phyloP scores from a whole-genome alignment of 2,329 filamentous ascomycete genomes.

The Escovopsis sp. region DNA sequence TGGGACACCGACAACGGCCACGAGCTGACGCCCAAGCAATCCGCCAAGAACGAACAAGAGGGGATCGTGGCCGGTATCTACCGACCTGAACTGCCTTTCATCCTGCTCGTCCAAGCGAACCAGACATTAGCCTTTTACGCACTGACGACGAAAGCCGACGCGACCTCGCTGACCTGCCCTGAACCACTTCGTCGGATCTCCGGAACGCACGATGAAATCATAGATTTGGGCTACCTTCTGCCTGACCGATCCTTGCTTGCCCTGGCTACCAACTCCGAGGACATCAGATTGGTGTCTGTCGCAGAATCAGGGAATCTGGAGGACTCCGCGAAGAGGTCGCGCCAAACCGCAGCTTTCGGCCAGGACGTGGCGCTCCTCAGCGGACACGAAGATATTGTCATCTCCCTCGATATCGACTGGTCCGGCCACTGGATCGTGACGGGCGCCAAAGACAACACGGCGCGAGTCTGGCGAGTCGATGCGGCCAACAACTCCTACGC shows the following conservation, averaged over 20 bases:
- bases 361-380: slow-evolving; percentile 75
- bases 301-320: slow-evolving; percentile 19
- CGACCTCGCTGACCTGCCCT: slow-evolving; percentile 22
- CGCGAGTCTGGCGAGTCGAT: slow-evolving; percentile 80
- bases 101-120: slow-evolving; percentile 76
- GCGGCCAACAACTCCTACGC: slow-evolving; percentile 56
- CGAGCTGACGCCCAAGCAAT: slow-evolving; percentile 66
- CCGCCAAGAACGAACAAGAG: slow-evolving; percentile 43
- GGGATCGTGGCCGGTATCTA: slow-evolving; percentile 61
- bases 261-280: slow-evolving; percentile 88
- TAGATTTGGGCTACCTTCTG: slow-evolving; percentile 79
- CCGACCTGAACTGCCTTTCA: slow-evolving; percentile 47
- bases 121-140: slow-evolving; percentile 70
- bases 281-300: slow-evolving; percentile 74
- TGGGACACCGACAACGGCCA: slow-evolving; percentile 68
- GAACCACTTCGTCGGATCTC: slow-evolving; percentile 65
- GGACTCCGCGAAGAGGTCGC: slow-evolving; percentile 10
- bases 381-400: slow-evolving; percentile 90
- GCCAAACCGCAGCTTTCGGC: slow-evolving; percentile 55
- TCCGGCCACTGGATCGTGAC: slow-evolving; percentile 95
- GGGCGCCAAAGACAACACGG: slow-evolving; percentile 92
- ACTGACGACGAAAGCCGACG: slow-evolving; percentile 25
- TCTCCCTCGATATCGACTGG: slow-evolving; percentile 89
- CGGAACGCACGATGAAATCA: slow-evolving; percentile 94
- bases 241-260: slow-evolving; percentile 70